A percentile compares a stretch with the other conserved stretches of the same genome.
phyloP scores from a whole-genome alignment of 441 rosid genomes.

The Populus hybrid region DNA sequence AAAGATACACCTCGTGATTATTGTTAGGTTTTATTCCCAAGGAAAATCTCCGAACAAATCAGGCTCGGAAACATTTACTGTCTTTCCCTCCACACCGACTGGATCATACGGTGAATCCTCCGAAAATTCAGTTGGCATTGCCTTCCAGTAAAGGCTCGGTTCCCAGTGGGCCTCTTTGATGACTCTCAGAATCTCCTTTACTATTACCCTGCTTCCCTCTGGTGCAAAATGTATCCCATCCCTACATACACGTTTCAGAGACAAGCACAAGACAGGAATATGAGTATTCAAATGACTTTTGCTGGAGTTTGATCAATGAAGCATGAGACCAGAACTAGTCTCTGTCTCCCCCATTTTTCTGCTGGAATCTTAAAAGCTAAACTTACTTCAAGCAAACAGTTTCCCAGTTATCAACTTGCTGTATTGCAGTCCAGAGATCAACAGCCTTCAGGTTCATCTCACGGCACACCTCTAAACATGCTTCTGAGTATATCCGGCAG shows the following conservation, averaged over 20 bases:
- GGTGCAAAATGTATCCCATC: slow-evolving; percentile 71
- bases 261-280: not conserved
- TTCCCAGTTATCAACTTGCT: slow-evolving; percentile 58
- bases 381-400: slow-evolving; percentile 64
- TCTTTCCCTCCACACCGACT: slow-evolving; percentile 15
- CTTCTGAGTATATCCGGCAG: slow-evolving; percentile 60
- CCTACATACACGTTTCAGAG: slow-evolving; percentile 23
- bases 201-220: slow-evolving; percentile 57
- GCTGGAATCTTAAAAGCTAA: not conserved
- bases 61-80: slow-evolving; percentile 7
- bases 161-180: slow-evolving; percentile 67
- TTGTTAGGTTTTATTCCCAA: not conserved
- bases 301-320: no score
- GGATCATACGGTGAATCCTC: slow-evolving; percentile 34
- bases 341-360: no score
- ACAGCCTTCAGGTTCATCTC: slow-evolving; percentile 52
- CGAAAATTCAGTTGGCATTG: slow-evolving; percentile 46
- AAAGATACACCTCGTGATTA: no score
- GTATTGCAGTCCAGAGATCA: slow-evolving; percentile 70
- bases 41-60: not conserved
- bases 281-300: no score
- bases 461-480: slow-evolving; percentile 52
- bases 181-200: slow-evolving; percentile 50
- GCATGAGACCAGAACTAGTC: no score
- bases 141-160: slow-evolving; percentile 60